phyloP scores from a whole-genome alignment of 768 basidiomycete genomes.

The Pleurotus citrinopileatus region DNA sequence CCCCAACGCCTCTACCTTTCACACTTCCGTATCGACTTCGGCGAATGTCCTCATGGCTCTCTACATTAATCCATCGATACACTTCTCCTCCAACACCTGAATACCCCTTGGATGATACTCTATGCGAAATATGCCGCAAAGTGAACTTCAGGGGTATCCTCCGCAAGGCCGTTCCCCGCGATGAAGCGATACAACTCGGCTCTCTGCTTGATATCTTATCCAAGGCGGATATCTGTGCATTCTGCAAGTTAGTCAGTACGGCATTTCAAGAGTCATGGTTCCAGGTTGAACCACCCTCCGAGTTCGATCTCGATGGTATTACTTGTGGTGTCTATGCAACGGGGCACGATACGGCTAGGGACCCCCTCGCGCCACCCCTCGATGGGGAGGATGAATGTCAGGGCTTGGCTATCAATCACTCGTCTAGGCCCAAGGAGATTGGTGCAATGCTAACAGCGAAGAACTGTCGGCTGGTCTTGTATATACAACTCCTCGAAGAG shows the following conservation, averaged over 20 bases:
- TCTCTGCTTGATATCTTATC: background rate
- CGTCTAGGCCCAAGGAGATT: background rate
- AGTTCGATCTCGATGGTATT: background rate
- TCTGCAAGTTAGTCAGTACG: background rate
- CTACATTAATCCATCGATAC: background rate
- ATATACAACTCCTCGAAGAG: background rate
- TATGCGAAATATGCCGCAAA: background rate
- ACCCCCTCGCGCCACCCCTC: background rate
- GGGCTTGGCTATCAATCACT: background rate
- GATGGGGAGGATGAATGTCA: background rate
- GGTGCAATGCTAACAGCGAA: background rate
- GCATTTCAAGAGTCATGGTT: background rate
- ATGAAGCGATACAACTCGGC: background rate
- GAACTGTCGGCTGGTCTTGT: background rate
- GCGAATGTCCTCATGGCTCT: background rate
- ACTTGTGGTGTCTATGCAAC: background rate
- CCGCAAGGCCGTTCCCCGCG: background rate
- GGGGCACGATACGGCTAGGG: background rate
- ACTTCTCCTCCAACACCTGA: background rate
- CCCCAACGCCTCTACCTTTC: too few relatives aligned
- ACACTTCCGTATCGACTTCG: background rate
- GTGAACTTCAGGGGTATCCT: background rate
- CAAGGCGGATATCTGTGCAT: background rate
- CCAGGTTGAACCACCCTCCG: background rate
- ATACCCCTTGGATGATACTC: background rate